Base-by-base conservation (phyloP, 805 yeast genomes). In the Debaryomyces maramus region DNA sequence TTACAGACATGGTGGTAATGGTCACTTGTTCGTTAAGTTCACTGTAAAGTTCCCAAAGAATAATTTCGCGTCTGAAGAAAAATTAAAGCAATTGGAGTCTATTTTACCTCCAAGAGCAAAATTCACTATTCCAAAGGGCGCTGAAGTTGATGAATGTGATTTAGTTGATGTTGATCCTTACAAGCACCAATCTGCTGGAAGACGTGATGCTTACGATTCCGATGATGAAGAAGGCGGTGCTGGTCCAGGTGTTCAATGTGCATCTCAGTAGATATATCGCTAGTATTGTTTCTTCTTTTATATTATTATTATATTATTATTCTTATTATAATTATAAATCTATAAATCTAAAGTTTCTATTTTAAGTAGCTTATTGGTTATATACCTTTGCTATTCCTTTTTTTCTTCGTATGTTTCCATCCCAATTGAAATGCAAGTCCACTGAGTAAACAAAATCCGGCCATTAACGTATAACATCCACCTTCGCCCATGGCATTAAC, bases 241-340 rank as follows among this genome's bases (percentile, higher is more conserved):
- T 31, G 83, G 80, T 40, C 79, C 76, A 48, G 87, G 89, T 53
- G 95, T 87, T 42, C 95, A 89, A 78, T 89, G 97, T 79, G 95
- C 96, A 50, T 85, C 91, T 61, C 97, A 89, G 77, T 89, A 78
- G 67, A 44, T 40, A 23, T 40, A n/a, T 23, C 20, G 10, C 4
- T 20, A 16, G 36, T 33, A n/a, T n/a, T n/a, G n/a, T n/a, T n/a
- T n/a, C n/a, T n/a, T n/a, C n/a, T n/a, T n/a, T n/a, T n/a, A n/a
- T n/a, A 17, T 24, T 27, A 24, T 15, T 19, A 27, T 26, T 29
- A 27, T 23, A 11, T 20, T 32, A 33, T 5, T 24, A 6, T 33
- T 33, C 4, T 24, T 23, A 21, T 33, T 22, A 21, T 9, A 22
- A n/a, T n/a, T n/a, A n/a, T n/a, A n/a, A n/a, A 4, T n/a, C 32